Evolutionary conservation across 257 asterid genomes (phyloP), one percentile per base, ranked within the genome.

Genomic region (Nicotiana sylvestris): DNA sequence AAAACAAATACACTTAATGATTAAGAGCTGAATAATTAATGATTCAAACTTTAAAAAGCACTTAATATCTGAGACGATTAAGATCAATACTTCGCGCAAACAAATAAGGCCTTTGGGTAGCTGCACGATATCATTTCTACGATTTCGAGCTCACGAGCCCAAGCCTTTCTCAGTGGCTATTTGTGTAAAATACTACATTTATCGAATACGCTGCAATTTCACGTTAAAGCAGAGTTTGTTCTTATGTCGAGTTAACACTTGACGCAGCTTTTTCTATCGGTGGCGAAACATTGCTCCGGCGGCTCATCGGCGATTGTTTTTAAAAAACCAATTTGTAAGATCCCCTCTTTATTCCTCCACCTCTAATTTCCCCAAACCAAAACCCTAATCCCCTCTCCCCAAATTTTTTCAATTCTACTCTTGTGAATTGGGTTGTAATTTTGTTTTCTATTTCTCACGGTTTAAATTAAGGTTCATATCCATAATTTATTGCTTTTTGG

Each of bases 271-370:
- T 72, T 46, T 72, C 13, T 21, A 21, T 21, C 61, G 79, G 79
- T 12, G 79, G 79, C 79, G 79, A 72, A 72, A 46, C 12, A 56
- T 39, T n/a, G 32, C 56, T 46, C 79, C 61, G 79, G 61, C 61
- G 60, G 25, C 18, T 3, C 7, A 72, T 46, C 78, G 58, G 58
- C 33, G 58, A 43, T 39, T 35, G 67, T 1, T 72, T 21, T 46
- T 46, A 3, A 12, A 46, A 11, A 72, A 21, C 13, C 32, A 61
- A 72, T n/a, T 21, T 72, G 79, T 72, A 72, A 72, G 79, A 72
- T 72, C 13, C 18, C 61, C 61, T 72, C 77, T 27, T 35, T 18
- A 29, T 37, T n/a, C 77, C 0, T n/a, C 46, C 30, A 27, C 4
- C 32, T 37, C 30, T 69, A 35, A 3, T 70, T 70, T 5, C 78